Evolutionary conservation across 208 protist species (phyloP), one percentile per base, ranked within the genome.

Genomic region (Wallacemonas sp.): DNA sequence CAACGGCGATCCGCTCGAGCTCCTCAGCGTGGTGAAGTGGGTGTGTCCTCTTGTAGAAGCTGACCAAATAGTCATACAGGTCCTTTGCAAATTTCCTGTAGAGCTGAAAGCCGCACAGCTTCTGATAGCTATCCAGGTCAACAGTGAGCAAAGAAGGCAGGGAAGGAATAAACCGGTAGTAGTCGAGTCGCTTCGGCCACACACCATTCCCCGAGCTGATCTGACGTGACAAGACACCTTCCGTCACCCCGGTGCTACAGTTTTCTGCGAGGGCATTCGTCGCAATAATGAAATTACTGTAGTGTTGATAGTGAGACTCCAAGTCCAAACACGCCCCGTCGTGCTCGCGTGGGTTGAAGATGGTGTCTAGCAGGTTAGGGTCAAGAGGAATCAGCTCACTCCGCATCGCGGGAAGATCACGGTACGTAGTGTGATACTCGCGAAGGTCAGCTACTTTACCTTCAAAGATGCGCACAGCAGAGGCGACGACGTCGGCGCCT

Each of bases 351-450:
- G 79, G 24, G 0, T 77, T 58, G 59, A 96, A 96, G 17, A 96
- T 17, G 6, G 70, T 68, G 9, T 87, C 76, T 17, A 94, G 69
- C 31, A 79, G 26, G 34, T 60, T 66, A 2, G 79, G 76, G 54
- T 91, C 69, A 1, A 88, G 90, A 19, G 65, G 68, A 31, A 70
- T 54, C 4, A 94, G 63, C 42, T 82, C 74, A 38, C 72, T 70
- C 9, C 59, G 54, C n/a, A 94, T 55, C 0, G 81, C 64, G 0
- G 85, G 87, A 3, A 93, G 56, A 39, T 93, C 76, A n/a, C 76
- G 79, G 75, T 92, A 87, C 11, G 71, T 85, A 44, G 66, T 68
- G 69, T 93, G 87, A 67, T 93, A 91, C 79, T 96, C 87, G 17
- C 87, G 87, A 49, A 93, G 88, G 62, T 94, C 80, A 2, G 87